phyloP scores from a whole-genome alignment of 495 filamentous ascomycete genomes.

The Copromyces sp. region DNA sequence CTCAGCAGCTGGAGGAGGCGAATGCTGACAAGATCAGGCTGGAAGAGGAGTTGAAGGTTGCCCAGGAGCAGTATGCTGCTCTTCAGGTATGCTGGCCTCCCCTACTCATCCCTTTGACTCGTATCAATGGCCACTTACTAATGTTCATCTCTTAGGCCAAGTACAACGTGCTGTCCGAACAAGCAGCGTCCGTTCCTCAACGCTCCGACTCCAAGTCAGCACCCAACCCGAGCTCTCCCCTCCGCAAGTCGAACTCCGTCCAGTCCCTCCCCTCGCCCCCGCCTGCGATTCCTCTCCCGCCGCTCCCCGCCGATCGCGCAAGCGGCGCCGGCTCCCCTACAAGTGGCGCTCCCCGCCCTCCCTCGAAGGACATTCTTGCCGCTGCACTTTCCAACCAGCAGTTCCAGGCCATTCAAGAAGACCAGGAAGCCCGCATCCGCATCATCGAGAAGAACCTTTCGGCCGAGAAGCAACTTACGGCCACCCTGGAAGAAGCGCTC shows the following conservation, averaged over 20 bases:
- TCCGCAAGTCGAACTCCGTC: slow-evolving; percentile 79
- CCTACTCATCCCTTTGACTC: background rate
- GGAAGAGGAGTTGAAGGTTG: slow-evolving; percentile 47
- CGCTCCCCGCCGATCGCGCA: slow-evolving; percentile 54
- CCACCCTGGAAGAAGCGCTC: slow-evolving; percentile 88
- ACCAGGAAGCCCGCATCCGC: slow-evolving; percentile 87
- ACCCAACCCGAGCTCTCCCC: slow-evolving; percentile 31
- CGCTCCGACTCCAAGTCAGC: slow-evolving; percentile 61
- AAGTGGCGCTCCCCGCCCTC: slow-evolving; percentile 42
- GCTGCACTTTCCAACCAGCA: slow-evolving; percentile 15
- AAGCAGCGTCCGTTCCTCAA: slow-evolving; percentile 33
- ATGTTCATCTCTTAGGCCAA: slow-evolving; percentile 40
- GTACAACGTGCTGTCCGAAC: slow-evolving; percentile 36
- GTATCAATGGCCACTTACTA: slow-evolving; percentile 10
- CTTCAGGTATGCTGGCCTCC: slow-evolving; percentile 50
- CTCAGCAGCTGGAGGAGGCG: slow-evolving; percentile 49
- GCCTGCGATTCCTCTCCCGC: slow-evolving; percentile 86
- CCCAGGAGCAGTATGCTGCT: slow-evolving; percentile 49
- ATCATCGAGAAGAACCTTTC: slow-evolving; percentile 95
- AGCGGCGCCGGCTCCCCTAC: slow-evolving; percentile 33
- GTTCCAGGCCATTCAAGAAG: slow-evolving; percentile 60
- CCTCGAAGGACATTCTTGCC: slow-evolving; percentile 70
- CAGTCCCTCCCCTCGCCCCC: slow-evolving; percentile 82
- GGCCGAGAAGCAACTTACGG: slow-evolving; percentile 92
- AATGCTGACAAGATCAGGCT: slow-evolving; percentile 37